Conservation (phyloP, 176 grass and related monocot species). For the Raddia guianensis region DNA sequence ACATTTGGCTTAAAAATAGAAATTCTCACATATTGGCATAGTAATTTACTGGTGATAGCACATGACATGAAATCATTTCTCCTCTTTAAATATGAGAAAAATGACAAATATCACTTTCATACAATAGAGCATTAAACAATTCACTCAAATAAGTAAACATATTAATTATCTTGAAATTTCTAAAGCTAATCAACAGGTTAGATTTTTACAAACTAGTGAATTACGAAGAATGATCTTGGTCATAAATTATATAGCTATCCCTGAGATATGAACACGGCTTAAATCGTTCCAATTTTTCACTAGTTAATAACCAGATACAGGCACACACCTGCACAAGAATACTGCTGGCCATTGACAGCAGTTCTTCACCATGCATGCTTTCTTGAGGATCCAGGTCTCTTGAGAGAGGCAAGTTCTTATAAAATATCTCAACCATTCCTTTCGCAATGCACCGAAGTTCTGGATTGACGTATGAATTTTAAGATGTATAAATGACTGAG, state of each 20-base stretch:
- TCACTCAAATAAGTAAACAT: not conserved
- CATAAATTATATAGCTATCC: constrained; percentile 11
- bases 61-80: not conserved
- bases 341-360: constrained; percentile 84
- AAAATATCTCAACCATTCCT: constrained; percentile 79
- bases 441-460: constrained; percentile 68
- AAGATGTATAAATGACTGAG: constrained; percentile 13
- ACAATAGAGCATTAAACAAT: not conserved
- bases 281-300: not conserved
- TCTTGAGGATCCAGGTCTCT: constrained; percentile 94
- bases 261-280: not conserved
- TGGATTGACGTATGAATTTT: constrained; percentile 47
- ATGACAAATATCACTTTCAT: not conserved
- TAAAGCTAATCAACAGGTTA: not conserved
- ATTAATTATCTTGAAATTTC: not conserved
- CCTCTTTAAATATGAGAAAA: not conserved
- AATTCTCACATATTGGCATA: not conserved
- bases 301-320: constrained; percentile 34
- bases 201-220: not conserved
- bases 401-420: constrained; percentile 78
- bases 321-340: constrained; percentile 76
- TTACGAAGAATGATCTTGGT: not conserved
- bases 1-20: not conserved
- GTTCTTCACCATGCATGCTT: constrained; percentile 94
- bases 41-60: not conserved